Percentiles rank a stretch among this genome's conserved stretches.
Conservation (phyloP, 495 filamentous ascomycete genomes). For the Hypoxylon fragiforme region DNA sequence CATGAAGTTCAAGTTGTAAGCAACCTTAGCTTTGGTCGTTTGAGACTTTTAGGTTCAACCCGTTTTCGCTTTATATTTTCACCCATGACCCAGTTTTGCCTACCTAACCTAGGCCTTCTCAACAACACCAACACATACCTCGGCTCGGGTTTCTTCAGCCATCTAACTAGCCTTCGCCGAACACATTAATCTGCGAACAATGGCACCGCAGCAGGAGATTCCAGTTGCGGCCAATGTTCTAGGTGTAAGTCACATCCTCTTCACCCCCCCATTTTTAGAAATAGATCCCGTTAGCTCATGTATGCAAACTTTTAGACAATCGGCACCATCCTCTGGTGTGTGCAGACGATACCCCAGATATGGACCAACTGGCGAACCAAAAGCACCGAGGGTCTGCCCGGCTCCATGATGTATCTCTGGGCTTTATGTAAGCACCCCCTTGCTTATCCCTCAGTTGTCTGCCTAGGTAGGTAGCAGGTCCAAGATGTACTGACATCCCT, state of each 20-base stretch:
- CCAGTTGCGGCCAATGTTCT: constrained; percentile 53
- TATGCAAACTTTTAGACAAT: constrained; percentile 26
- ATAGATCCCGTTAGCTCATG: not conserved
- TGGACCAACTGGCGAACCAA: constrained; percentile 74
- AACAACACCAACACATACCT: no score
- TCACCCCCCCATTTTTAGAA: not conserved
- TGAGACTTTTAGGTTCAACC: no score
- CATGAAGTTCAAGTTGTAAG: no score
- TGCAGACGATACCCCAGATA: constrained; percentile 46
- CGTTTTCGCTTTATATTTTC: no score
- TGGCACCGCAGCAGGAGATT: constrained; percentile 51
- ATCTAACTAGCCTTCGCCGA: no score
- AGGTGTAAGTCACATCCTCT: constrained; percentile 50
- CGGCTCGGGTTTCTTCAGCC: no score
- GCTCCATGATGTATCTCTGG: constrained; percentile 76
- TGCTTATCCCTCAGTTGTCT: no score
- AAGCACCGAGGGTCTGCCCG: constrained; percentile 72
- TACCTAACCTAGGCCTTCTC: no score
- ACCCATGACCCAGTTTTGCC: no score
- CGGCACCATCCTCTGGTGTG: constrained; percentile 48
- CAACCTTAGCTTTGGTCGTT: no score
- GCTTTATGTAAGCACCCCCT: constrained; percentile 59
- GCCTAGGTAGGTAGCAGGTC: no score
- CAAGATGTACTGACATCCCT: not conserved
- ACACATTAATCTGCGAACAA: constrained; percentile 12